Evolutionary conservation across 2,329 filamentous ascomycete species (phyloP), one percentile per base, ranked within the genome.

Genomic region (Fusarium setosum): DNA sequence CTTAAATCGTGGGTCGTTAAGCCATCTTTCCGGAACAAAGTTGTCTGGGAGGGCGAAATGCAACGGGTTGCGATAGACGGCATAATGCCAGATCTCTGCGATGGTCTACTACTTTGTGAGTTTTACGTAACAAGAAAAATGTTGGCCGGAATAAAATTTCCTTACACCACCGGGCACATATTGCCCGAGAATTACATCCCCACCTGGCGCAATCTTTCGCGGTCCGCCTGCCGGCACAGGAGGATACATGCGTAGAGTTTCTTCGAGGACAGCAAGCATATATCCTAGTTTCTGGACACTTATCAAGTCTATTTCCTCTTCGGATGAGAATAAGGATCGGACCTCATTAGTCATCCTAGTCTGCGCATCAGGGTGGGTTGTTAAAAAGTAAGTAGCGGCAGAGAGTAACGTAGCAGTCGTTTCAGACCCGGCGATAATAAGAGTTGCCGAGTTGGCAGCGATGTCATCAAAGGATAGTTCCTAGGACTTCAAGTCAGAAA

Each of bases 231-330:
- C 18, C 10, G 35, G 35, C 35, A 37, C 35, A 17, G 35, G 3
- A 45, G 54, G 23, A 44, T 37, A 81, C 21, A 79, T 65, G n/a
- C 82, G 73, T 29, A 84, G 64, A 5, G 71, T 69, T 67, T 84
- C 82, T 3, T 82, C 72, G 10, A 83, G 64, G 29, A 72, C 74
- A 2, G 81, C 81, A 15, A 74, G 65, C 52, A 83, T 45, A n/a
- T 69, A 72, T 5, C 31, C 3, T 6, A 72, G 45, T 6, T 49
- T 29, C 3, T 62, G 51, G 2, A 66, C 65, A n/a, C 53, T 55
- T 2, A 37, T 1, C 9, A 67, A 18, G 44, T 68, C 75, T 42
- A 85, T 83, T 4, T 83, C 78, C 0, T 74, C 71, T 23, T 77
- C 72, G 0, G 48, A 64, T 1, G 55, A 52, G 57, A 83, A 84